Evolutionary conservation across 2,329 filamentous ascomycete species (phyloP).

Genomic region (Claviceps arundinis): DNA sequence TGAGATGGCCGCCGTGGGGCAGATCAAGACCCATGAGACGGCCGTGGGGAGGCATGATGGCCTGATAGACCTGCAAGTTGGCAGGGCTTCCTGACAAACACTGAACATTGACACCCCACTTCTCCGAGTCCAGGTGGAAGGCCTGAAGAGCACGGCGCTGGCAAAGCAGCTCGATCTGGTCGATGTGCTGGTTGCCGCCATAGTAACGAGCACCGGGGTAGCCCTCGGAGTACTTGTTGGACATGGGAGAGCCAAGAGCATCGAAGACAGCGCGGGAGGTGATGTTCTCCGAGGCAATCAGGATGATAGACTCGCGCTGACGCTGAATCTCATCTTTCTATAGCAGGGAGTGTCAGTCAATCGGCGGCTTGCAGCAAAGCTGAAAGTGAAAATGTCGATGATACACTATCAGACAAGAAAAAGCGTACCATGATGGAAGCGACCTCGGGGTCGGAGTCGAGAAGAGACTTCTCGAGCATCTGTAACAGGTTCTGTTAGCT

Average conservation of each 20-base stretch:
- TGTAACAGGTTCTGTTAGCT: slow-evolving; percentile 23
- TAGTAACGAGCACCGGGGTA: slow-evolving; percentile 98
- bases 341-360: slow-evolving; percentile 19
- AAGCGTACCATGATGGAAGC: slow-evolving; percentile 82
- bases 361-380: slow-evolving; percentile 16
- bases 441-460: slow-evolving; percentile 87
- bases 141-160: slow-evolving; percentile 85
- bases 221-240: slow-evolving; percentile 99
- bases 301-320: slow-evolving; percentile 94
- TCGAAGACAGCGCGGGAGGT: slow-evolving; percentile 97
- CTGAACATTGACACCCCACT: slow-evolving; percentile 99
- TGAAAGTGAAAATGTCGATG: background rate
- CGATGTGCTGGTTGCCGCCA: slow-evolving; percentile 97
- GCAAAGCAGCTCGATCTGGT: slow-evolving; percentile 89
- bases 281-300: slow-evolving; percentile 99
- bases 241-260: slow-evolving; percentile 86
- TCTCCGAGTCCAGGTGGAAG: slow-evolving; percentile 71
- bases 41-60: slow-evolving; percentile 89
- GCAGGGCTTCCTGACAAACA: slow-evolving; percentile 84
- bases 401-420: background rate
- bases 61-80: slow-evolving; percentile 97
- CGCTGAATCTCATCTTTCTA: slow-evolving; percentile 89
- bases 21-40: slow-evolving; percentile 94
- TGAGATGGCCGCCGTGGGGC: slow-evolving; percentile 86
- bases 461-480: slow-evolving; percentile 92